Conservation (phyloP, 345 rosid genomes). For the Dipteronia dyeriana region DNA sequence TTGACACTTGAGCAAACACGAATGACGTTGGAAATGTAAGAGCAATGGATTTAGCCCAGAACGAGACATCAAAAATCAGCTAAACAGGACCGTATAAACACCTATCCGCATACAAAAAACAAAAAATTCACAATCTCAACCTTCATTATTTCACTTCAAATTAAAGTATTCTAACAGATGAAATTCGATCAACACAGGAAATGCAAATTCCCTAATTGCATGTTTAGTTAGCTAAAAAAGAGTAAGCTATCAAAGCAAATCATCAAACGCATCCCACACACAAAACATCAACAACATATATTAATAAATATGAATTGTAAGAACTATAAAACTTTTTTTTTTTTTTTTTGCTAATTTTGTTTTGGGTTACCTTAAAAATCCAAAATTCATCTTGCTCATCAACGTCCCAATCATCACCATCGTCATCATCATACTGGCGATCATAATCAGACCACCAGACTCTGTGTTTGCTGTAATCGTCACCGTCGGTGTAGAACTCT, state of each 20-base stretch:
- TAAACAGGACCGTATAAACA: no score
- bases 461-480: conserved; percentile 22
- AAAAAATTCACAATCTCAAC: not conserved
- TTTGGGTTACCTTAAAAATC: conserved; percentile 59
- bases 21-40: not conserved
- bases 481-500: conserved; percentile 11
- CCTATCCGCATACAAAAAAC: not conserved
- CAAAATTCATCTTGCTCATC: conserved; percentile 53
- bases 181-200: not conserved
- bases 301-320: no score
- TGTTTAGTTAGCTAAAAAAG: not conserved
- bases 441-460: conserved; percentile 30
- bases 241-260: no score
- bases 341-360: not conserved
- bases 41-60: not conserved
- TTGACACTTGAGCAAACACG: not conserved
- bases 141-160: not conserved
- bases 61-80: not conserved
- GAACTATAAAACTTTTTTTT: not conserved
- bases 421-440: not conserved
- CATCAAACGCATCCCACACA: not conserved
- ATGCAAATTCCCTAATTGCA: not conserved
- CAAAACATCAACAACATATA: not conserved
- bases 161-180: not conserved
- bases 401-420: conserved; percentile 21